These are phyloP conservation scores for Vaccinium macrocarpon DNA, from an alignment of 148 eudicot species.

Conservation along the genomic window DNA sequence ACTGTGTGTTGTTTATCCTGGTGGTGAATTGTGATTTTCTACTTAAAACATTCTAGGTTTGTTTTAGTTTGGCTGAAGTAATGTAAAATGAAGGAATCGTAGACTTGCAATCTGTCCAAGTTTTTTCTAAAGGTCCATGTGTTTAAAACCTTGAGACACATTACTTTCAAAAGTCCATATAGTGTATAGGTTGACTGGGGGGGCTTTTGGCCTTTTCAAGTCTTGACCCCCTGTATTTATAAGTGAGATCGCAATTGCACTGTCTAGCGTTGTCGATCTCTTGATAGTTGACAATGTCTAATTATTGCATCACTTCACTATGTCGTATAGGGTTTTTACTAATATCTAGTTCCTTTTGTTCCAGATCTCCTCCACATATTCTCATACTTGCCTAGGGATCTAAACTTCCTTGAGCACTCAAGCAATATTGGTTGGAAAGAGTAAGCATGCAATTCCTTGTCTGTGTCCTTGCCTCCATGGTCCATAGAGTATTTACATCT, in stretches of 20 bases:
- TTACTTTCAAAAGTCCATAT: neutral
- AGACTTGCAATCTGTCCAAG: neutral
- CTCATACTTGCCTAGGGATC: constrained; percentile 86
- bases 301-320: neutral
- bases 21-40: neutral
- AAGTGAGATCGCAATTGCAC: neutral
- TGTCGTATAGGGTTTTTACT: neutral
- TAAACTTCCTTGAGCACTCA: constrained; percentile 93
- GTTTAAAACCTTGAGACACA: neutral
- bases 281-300: neutral
- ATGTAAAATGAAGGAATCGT: neutral
- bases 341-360: constrained; percentile 13
- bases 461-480: constrained; percentile 16
- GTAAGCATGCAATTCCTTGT: constrained; percentile 40
- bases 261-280: neutral
- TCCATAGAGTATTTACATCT: constrained; percentile 3
- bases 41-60: neutral
- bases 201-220: neutral
- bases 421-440: constrained; percentile 96
- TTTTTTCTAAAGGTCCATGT: neutral
- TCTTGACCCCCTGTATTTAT: neutral
- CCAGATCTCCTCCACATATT: constrained; percentile 94
- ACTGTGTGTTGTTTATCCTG: neutral
- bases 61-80: neutral
- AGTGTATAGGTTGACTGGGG: neutral